Evolutionary conservation across 139 green algal genomes (phyloP), one percentile per base, ranked within the genome.

Genomic region (Chlamydomonas sphaeroides): DNA sequence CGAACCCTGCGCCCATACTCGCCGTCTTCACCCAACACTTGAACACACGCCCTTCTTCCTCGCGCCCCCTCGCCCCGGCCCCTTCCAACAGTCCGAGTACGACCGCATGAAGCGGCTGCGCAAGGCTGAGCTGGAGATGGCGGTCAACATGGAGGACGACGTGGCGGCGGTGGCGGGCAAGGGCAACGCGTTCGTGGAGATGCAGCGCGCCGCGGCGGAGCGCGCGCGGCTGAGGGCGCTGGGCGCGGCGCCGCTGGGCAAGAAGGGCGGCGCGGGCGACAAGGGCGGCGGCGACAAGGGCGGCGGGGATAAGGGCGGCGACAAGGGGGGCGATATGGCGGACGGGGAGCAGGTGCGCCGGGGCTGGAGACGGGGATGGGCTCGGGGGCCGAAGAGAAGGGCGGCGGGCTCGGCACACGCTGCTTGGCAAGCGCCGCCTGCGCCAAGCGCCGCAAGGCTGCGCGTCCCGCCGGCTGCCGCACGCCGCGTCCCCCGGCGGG

Each of bases 181-280:
- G 92, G 65, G 84, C 35, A 97, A 98, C 87, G 65, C 91, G 33
- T 53, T 96, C 78, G 88, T 95, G 45, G 87, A 88, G 68, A 76
- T 98, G 20, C 68, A 92, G 80, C 76, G 88, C 21, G 68, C 92
- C 45, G 61, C 62, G 41, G 62, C 72, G 75, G 75, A 82, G 75
- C 36, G n/a, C 62, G 75, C 61, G 51, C 66, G 67, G 33, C 32
- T 76, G 35, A 62, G 51, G 66, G 67, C 38, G 26, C 39, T 59
- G 0, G 41, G n/a, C 15, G 26, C 56, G 32, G 41, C 51, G 36
- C 18, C 25, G 25, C 39, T 4, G 39, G 61, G n/a, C 36, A 80
- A 65, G 73, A 11, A 73, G 21, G 67, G 72, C 36, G 53, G 6
- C 30, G 74, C 57, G 0, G 59, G 39, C 59, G 21, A 2, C n/a